Base-by-base conservation (phyloP, 306 rosid species). In the Begonia loranthoides region DNA sequence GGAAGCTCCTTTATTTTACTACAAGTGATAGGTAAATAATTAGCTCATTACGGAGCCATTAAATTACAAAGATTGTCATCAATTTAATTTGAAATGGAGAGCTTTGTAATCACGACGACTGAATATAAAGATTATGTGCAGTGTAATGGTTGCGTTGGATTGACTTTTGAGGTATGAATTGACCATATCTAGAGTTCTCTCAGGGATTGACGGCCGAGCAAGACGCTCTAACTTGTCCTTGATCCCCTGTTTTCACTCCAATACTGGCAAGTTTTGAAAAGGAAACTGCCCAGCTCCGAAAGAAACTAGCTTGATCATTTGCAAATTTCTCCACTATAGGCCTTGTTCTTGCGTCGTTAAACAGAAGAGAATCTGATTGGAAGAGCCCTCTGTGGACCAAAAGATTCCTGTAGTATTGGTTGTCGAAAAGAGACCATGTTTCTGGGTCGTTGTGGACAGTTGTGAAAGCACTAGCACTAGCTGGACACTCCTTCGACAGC, bases 311-410 rank as follows among this genome's bases (percentile, higher is more conserved):
- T 70, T 81, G 84, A 58, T 88, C 84, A 10, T 67, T 67, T 9
- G 93, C 93, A 16, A 88, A 67, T 36, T 63, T 66, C 57, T 69
- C 58, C 11, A 84, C 93, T 5, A 43, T 50, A 24, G 58, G 61
- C 67, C 65, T 70, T 13, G 97, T 81, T 59, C 71, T 64, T 16
- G 48, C 45, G 50, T 79, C 63, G 2, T 19, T 64, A 9, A 81
- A 43, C 49, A 84, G 68, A 56, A 76, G 72, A 11, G 95, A 84
- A 69, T 88, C 95, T 3, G 95, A 88, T 45, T 79, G 93, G 69
- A 88, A 77, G 13, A 84, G 70, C 16, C 87, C 89, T 55, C 52
- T 82, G 52, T 57, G 88, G n/a, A 59, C 65, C 33, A 75, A 13
- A 16, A 88, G 75, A 54, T 81, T 88, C 41, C 47, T 52, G 73